A percentile compares a stretch with the other conserved stretches of the same genome.
phyloP scores from a whole-genome alignment of 352 stramenopile species.

The Phytopythium ostracodes region DNA sequence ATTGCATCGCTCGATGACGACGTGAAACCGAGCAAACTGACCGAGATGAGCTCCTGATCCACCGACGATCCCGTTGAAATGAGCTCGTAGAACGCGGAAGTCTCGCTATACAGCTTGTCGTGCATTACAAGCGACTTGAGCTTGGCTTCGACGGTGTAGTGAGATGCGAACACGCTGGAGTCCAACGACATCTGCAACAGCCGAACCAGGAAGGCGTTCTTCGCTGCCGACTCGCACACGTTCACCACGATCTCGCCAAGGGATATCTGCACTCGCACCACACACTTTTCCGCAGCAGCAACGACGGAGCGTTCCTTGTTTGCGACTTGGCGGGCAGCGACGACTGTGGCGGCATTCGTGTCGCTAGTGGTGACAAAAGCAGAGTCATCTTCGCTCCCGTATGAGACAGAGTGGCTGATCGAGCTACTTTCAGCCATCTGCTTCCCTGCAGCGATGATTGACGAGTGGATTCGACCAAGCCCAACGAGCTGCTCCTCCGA shows the following conservation, averaged over 20 bases:
- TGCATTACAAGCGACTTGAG: slow-evolving; percentile 63
- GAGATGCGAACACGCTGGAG: slow-evolving; percentile 35
- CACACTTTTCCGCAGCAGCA: slow-evolving; percentile 30
- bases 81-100: slow-evolving; percentile 57
- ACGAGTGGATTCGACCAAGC: slow-evolving; percentile 53
- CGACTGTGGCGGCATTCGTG: not conserved
- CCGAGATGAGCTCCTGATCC: slow-evolving; percentile 9
- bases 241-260: slow-evolving; percentile 53
- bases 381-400: not conserved
- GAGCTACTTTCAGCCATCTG: not conserved
- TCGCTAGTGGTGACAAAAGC: not conserved
- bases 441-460: slow-evolving; percentile 5
- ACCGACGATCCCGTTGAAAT: slow-evolving; percentile 42
- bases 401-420: not conserved
- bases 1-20: not conserved
- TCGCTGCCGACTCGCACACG: slow-evolving; percentile 35
- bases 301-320: not conserved
- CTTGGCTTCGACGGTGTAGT: slow-evolving; percentile 44
- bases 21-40: slow-evolving; percentile 7
- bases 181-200: slow-evolving; percentile 46
- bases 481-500: slow-evolving; percentile 48
- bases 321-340: not conserved
- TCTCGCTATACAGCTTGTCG: slow-evolving; percentile 48
- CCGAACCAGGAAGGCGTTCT: slow-evolving; percentile 51
- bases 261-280: slow-evolving; percentile 44